Percentiles rank a stretch among this genome's conserved stretches.
Conservation (phyloP, 2,329 filamentous ascomycete genomes). For the Colletotrichum gigasporum region DNA sequence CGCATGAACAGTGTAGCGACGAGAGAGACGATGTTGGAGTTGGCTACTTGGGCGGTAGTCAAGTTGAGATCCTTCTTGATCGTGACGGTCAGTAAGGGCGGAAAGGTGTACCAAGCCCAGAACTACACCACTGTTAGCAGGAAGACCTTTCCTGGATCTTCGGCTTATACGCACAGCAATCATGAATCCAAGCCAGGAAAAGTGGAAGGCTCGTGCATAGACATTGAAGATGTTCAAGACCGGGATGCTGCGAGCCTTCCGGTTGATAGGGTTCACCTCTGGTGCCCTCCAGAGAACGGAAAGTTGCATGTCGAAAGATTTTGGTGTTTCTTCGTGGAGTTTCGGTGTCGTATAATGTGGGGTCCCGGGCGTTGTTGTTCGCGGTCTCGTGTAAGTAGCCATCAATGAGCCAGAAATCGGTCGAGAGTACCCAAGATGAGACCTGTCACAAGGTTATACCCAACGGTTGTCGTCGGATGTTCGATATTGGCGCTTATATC, state of each 20-base stretch:
- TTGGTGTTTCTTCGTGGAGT: background rate
- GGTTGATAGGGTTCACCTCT: slow-evolving; percentile 83
- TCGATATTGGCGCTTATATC: background rate
- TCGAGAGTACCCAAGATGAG: background rate
- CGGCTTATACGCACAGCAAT: slow-evolving; percentile 71
- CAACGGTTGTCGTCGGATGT: background rate
- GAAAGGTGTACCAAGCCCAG: slow-evolving; percentile 93
- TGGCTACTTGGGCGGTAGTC: slow-evolving; percentile 76
- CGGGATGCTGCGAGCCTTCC: slow-evolving; percentile 83
- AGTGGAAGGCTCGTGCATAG: slow-evolving; percentile 90
- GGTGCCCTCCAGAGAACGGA: slow-evolving; percentile 64
- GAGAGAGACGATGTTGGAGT: slow-evolving; percentile 90
- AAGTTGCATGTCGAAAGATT: slow-evolving; percentile 41
- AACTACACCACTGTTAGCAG: slow-evolving; percentile 59
- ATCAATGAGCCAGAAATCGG: background rate
- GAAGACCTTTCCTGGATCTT: background rate
- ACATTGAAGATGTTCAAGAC: slow-evolving; percentile 79
- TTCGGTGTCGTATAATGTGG: background rate
- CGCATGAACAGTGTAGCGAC: slow-evolving; percentile 79
- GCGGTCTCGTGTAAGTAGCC: background rate
- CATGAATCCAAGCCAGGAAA: slow-evolving; percentile 88
- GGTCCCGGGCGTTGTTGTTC: background rate
- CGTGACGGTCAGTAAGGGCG: slow-evolving; percentile 79
- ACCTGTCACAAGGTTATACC: background rate
- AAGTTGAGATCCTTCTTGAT: slow-evolving; percentile 84